Base-by-base conservation (phyloP, 768 basidiomycete genomes). In the Arthromyces matolae region DNA sequence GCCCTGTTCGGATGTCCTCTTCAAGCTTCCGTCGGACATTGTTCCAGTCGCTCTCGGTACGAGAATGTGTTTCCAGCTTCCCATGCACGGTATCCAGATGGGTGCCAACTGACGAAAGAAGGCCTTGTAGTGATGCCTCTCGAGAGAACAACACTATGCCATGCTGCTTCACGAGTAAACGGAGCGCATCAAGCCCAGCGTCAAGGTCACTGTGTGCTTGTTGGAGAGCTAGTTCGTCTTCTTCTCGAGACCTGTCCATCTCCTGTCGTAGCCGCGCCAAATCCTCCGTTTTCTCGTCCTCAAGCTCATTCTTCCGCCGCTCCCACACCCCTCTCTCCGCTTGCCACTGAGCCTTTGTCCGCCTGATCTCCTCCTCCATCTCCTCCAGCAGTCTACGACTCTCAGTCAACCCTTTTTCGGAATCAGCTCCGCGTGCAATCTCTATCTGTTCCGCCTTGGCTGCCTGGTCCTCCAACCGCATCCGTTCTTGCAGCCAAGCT, bases 111-210 rank as follows among this genome's bases (percentile, higher is more conserved):
- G 81, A 73, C 10, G 65, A 60, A 44, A 81, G 54, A 1, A 84
- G 61, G 39, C 71, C 76, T 38, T 72, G 69, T 28, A 83, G 48
- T 18, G 81, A 76, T 18, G 67, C 51, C 48, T 83, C 80, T 42
- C 72, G 67, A 13, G 77, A 72, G 51, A 71, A 76, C 18, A 81
- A 63, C n/a, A 73, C 71, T 54, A 89, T 72, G 13, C 71, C 73
- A 57, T 86, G 78, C 28, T 71, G 70, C 54, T 77, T 76, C 49
- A 84, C 72, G 52, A 90, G 64, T 4, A 51, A 59, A 40, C 72
- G 74, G 25, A 89, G 58, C 12, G 72, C 65, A 4, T 69, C 69
- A 8, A 76, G 59, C 8, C 77, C 76, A 2, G 71, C 67, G 38
- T 80, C 77, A 19, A 87, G 61, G 54, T 87, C 80, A 40, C 63